Percentiles rank a stretch among this genome's conserved stretches.
Conservation (phyloP, 768 basidiomycete genomes). For the Panellus pusillus region DNA sequence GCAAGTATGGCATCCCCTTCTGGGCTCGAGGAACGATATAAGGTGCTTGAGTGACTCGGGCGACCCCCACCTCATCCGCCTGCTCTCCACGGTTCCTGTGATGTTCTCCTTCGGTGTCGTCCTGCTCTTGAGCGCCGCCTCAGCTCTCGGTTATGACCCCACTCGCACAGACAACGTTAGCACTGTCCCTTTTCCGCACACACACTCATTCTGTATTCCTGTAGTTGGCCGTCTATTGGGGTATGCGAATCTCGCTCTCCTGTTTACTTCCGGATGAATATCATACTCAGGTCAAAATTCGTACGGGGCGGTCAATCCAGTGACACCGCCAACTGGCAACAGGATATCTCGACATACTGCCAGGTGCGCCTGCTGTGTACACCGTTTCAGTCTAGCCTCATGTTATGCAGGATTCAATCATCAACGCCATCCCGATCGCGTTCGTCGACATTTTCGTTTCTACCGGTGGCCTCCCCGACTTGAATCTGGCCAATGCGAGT, state of each 20-base stretch:
- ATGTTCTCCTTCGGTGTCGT: constrained; percentile 16
- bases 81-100: neutral
- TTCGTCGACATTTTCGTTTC: constrained; percentile 16
- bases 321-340: constrained; percentile 47
- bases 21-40: constrained; percentile 11
- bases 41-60: neutral
- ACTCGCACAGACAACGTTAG: constrained; percentile 18
- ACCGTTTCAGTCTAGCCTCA: too few relatives aligned
- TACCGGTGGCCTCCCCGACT: constrained; percentile 12
- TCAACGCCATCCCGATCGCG: constrained; percentile 13
- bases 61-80: constrained; percentile 2
- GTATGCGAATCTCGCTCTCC: neutral
- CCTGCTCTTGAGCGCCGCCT: constrained; percentile 13
- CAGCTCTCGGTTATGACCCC: constrained; percentile 14
- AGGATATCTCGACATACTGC: constrained; percentile 51
- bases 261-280: neutral
- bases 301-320: constrained; percentile 49
- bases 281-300: constrained; percentile 62
- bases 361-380: constrained; percentile 32
- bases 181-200: neutral
- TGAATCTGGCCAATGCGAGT: constrained; percentile 20
- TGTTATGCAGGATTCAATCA: constrained; percentile 6
- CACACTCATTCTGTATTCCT: constrained; percentile 7
- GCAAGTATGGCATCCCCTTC: constrained; percentile 3
- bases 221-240: constrained; percentile 22